These are phyloP conservation scores for Eremothecium sinecaudum DNA, from an alignment of 1,139 yeast genomes.

Conservation along the genomic window DNA sequence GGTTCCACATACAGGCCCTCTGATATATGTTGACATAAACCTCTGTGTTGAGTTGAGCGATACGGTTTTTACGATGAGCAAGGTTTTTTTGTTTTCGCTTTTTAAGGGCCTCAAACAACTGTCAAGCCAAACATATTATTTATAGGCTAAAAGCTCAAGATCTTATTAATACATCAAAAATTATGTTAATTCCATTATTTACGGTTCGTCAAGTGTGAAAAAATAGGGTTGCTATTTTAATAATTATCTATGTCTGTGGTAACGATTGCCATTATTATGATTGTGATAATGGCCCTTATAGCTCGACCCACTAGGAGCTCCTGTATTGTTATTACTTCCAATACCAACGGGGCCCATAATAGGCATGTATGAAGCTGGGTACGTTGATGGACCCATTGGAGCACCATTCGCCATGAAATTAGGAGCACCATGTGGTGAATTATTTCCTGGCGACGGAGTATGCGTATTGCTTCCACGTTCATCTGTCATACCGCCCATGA, in stretches of 20 bases:
- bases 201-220: too few relatives aligned
- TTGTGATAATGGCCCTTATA: constrained; percentile 14
- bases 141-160: too few relatives aligned
- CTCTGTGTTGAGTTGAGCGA: too few relatives aligned
- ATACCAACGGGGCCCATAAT: constrained; percentile 16
- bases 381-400: constrained; percentile 23
- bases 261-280: constrained; percentile 11
- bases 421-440: constrained; percentile 24
- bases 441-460: constrained; percentile 20
- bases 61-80: too few relatives aligned
- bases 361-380: constrained; percentile 24
- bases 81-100: too few relatives aligned
- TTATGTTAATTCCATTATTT: not conserved
- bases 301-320: constrained; percentile 15
- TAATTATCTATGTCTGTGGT: constrained; percentile 5
- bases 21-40: constrained; percentile 32
- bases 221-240: too few relatives aligned
- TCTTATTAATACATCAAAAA: not conserved
- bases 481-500: constrained; percentile 18
- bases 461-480: constrained; percentile 13
- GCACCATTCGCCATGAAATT: constrained; percentile 22
- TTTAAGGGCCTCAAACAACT: too few relatives aligned
- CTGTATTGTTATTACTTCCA: constrained; percentile 9
- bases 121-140: too few relatives aligned
- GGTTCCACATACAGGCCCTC: constrained; percentile 80